Conservation (phyloP, 306 rosid genomes). For the Prosopis cineraria region DNA sequence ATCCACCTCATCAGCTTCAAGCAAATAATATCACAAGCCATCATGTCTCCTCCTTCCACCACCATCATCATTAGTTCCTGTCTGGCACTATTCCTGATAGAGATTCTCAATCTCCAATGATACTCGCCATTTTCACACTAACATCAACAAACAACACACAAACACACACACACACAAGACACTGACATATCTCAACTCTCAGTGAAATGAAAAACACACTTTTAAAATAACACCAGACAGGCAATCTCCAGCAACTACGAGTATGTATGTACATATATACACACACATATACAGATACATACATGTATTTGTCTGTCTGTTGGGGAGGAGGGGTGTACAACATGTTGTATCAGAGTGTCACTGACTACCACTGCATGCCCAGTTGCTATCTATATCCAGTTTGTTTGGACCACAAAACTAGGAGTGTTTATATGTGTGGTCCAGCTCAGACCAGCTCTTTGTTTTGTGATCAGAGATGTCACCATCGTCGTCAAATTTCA, state of each 20-base stretch:
- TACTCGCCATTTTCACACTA: too few relatives aligned
- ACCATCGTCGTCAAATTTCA: background rate
- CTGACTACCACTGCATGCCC: background rate
- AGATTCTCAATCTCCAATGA: background rate
- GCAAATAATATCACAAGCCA: background rate
- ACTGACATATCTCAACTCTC: background rate
- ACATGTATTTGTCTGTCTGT: too few relatives aligned
- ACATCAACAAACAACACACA: too few relatives aligned
- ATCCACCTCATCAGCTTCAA: slow-evolving; percentile 30
- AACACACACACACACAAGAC: too few relatives aligned
- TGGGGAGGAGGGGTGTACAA: too few relatives aligned
- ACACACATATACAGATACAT: too few relatives aligned
- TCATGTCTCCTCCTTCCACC: background rate
- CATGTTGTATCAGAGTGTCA: background rate
- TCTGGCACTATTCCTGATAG: too few relatives aligned
- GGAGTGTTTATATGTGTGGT: background rate
- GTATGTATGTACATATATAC: too few relatives aligned
- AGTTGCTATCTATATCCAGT: background rate
- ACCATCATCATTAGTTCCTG: slow-evolving; percentile 18
- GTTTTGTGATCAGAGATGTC: background rate
- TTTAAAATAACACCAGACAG: background rate
- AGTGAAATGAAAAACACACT: background rate
- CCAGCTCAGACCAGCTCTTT: background rate
- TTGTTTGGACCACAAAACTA: background rate
- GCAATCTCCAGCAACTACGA: too few relatives aligned